phyloP scores from a whole-genome alignment of 225 moss, liverwort and hornwort species.

The Antitrichia curtipendula region DNA sequence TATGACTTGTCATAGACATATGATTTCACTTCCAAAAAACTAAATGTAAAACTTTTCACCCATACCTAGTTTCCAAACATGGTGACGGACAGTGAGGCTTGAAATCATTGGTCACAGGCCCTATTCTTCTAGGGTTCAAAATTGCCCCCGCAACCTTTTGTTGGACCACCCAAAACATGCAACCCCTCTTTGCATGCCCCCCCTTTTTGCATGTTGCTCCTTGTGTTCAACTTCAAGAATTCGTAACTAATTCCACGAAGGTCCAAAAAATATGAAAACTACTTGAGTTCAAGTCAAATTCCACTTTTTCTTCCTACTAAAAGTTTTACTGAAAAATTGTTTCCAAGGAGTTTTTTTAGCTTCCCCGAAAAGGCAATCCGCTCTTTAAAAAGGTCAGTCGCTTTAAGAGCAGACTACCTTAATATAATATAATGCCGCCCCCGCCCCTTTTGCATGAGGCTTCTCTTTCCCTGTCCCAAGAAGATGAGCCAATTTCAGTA shows the following conservation, averaged over 20 bases:
- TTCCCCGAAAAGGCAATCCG: background rate
- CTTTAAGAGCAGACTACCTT: background rate
- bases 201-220: too few relatives aligned
- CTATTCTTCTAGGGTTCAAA: rapidly evolving
- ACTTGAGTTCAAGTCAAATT: background rate
- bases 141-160: too few relatives aligned
- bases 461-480: background rate
- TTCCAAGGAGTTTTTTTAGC: background rate
- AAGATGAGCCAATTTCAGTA: background rate
- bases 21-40: background rate
- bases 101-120: rapidly evolving
- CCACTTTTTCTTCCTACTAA: too few relatives aligned
- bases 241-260: background rate
- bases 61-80: background rate
- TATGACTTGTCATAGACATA: rapidly evolving
- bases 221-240: background rate
- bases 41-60: too few relatives aligned
- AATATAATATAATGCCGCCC: background rate
- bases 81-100: background rate
- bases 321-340: rapidly evolving
- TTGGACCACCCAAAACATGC: rapidly evolving
- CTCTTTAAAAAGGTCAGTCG: background rate
- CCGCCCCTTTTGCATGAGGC: background rate
- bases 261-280: background rate
- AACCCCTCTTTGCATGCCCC: background rate